Base-by-base conservation (phyloP, 495 filamentous ascomycete species). In the Aspergillus cavernicola region DNA sequence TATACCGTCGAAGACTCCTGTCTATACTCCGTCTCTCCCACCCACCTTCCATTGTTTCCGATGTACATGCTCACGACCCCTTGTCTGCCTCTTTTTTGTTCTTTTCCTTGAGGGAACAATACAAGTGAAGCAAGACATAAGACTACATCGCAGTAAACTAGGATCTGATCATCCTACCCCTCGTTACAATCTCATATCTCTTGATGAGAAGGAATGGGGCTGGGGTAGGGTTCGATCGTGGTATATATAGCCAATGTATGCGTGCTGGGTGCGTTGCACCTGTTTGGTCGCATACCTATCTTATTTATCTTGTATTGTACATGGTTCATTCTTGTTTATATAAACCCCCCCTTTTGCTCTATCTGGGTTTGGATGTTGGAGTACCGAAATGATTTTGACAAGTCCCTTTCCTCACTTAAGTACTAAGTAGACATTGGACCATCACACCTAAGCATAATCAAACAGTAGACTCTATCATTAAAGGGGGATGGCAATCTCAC, bases 61-160 rank as follows among this genome's bases (percentile, higher is more conserved):
- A 46, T 53, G 50, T 53, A 53, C 50, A 53, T 53, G 50, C 33
- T 29, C 15, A n/a, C 20, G 7, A 20, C 42, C 31, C 7, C 13
- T 28, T 15, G 16, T 40, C 6, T 40, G 1, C 24, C 45, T 36
- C 31, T 31, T 15, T 35, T 13, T 23, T 37, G 45, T 49, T n/a
- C 33, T 50, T 39, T 16, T 40, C 18, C 19, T 19, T 8, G 22
- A 15, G 11, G 40, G 22, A 26, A 32, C 16, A 29, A 23, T 19
- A 41, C 33, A 40, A 10, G n/a, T 32, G 37, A 33, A 41, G 48
- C 48, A 31, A 41, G 12, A 39, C 32, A 26, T 41, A 42, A 42
- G 23, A 22, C 38, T 23, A 40, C 40, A 12, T 24, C 22, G 23
- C 40, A 28, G 40, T 42, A 28, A 19, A 19, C 15, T 22, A 28